Percentiles rank a stretch among this genome's conserved stretches.
Conservation (phyloP, 352 stramenopile genomes). For the Phytophthora sansomeana region DNA sequence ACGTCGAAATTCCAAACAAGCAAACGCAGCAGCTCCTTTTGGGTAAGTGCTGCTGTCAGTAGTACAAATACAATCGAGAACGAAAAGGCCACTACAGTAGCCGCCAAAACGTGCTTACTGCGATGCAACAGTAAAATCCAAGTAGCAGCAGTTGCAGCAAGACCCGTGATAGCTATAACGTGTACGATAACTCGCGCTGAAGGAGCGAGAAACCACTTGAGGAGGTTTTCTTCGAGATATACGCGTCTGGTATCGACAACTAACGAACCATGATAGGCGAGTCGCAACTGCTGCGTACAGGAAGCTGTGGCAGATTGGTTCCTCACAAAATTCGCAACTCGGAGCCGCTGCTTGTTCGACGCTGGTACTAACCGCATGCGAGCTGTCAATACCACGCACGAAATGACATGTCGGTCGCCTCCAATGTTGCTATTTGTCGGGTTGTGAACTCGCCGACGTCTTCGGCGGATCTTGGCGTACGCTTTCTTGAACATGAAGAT, state of each 20-base stretch:
- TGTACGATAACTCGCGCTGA: not conserved
- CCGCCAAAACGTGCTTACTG: not conserved
- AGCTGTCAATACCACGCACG: constrained; percentile 33
- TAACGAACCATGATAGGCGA: constrained; percentile 13
- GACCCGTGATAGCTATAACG: constrained; percentile 1
- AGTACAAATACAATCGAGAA: constrained; percentile 2
- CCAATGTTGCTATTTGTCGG: not conserved
- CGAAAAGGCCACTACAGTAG: not conserved
- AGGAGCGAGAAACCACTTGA: not conserved
- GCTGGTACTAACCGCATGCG: constrained; percentile 15
- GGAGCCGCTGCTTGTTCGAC: constrained; percentile 1
- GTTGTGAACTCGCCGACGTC: not conserved
- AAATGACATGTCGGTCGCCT: constrained; percentile 26
- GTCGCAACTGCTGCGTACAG: constrained; percentile 13
- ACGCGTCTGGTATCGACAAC: constrained; percentile 22
- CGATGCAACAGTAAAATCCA: constrained; percentile 16
- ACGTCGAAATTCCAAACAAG: constrained; percentile 35
- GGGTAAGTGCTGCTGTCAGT: constrained; percentile 10
- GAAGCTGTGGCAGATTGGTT: constrained; percentile 7
- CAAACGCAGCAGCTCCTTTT: constrained; percentile 29
- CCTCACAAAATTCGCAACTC: constrained; percentile 6
- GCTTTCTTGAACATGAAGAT: constrained; percentile 35
- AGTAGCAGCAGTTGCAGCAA: constrained; percentile 7
- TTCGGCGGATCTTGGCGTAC: constrained; percentile 5
- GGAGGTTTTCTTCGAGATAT: constrained; percentile 1